These are phyloP conservation scores for Blastobotrys chiropterorum DNA, from an alignment of 805 yeast species.

Conservation along the genomic window DNA sequence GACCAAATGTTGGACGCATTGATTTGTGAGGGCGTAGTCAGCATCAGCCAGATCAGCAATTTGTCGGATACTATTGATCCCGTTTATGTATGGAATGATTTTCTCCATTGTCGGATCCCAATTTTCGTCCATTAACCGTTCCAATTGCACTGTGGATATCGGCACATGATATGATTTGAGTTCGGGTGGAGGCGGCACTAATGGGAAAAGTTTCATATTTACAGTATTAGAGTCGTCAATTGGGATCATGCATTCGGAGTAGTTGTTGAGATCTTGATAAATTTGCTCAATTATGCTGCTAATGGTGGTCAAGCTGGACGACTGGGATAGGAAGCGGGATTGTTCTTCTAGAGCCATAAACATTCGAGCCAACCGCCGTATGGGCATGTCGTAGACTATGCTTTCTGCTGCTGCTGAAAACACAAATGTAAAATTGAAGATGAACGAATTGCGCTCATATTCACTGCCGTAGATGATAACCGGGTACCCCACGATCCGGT, in stretches of 20 bases:
- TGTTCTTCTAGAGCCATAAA: constrained; percentile 89
- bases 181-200: constrained; percentile 73
- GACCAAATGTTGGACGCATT: constrained; percentile 84
- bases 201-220: constrained; percentile 89
- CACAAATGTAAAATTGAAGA: constrained; percentile 88
- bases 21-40: constrained; percentile 68
- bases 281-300: constrained; percentile 80
- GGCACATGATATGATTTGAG: constrained; percentile 85
- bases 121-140: constrained; percentile 70
- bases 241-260: constrained; percentile 93
- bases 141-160: constrained; percentile 72
- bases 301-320: constrained; percentile 39
- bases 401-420: constrained; percentile 78
- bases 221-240: constrained; percentile 84
- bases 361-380: constrained; percentile 80
- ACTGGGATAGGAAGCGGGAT: constrained; percentile 59
- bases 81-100: constrained; percentile 80
- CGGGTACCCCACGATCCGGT: constrained; percentile 80
- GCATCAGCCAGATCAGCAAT: constrained; percentile 79
- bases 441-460: constrained; percentile 87
- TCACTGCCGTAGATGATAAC: constrained; percentile 67
- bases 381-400: constrained; percentile 63
- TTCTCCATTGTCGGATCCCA: constrained; percentile 98
- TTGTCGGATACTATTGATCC: constrained; percentile 71
- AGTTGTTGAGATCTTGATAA: constrained; percentile 90